These are phyloP conservation scores for Thraustotheca clavata DNA, from an alignment of 352 stramenopile species.

Conservation along the genomic window DNA sequence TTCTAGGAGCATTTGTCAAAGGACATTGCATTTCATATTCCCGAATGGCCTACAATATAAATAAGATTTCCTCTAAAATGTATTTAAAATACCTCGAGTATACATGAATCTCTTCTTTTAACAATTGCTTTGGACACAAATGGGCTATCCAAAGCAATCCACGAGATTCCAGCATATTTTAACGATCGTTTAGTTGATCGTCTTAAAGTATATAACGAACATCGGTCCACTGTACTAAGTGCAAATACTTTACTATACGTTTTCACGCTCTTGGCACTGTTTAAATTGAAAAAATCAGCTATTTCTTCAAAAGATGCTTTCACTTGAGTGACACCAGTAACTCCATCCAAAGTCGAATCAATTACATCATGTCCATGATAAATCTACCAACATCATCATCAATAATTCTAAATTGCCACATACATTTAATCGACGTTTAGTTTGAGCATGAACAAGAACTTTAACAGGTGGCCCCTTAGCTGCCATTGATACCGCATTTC, in stretches of 20 bases:
- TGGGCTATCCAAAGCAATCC: conserved; percentile 66
- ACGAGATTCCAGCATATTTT: conserved; percentile 47
- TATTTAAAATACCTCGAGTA: conserved; percentile 30
- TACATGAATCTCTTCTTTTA: conserved; percentile 66
- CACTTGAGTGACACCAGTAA: conserved; percentile 38
- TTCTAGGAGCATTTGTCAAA: conserved; percentile 26
- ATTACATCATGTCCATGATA: conserved; percentile 4
- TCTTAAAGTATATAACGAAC: conserved; percentile 51
- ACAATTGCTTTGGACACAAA: conserved; percentile 36
- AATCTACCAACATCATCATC: neutral
- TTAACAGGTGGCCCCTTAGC: neutral
- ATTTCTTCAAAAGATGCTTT: conserved; percentile 70
- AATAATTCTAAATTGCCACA: neutral
- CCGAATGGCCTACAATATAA: conserved; percentile 32
- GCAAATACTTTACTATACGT: neutral
- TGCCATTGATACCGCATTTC: conserved; percentile 25
- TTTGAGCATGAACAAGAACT: neutral
- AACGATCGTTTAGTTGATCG: conserved; percentile 20
- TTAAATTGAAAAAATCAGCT: conserved; percentile 70
- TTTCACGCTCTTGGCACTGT: conserved; percentile 45
- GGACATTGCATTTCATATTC: conserved; percentile 21
- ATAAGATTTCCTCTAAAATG: conserved; percentile 74
- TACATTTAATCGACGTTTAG: neutral
- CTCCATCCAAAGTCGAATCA: neutral
- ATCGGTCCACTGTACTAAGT: conserved; percentile 57